Base-by-base conservation (phyloP, 75 land plant genomes). In the Adiantum capillusveneris region DNA sequence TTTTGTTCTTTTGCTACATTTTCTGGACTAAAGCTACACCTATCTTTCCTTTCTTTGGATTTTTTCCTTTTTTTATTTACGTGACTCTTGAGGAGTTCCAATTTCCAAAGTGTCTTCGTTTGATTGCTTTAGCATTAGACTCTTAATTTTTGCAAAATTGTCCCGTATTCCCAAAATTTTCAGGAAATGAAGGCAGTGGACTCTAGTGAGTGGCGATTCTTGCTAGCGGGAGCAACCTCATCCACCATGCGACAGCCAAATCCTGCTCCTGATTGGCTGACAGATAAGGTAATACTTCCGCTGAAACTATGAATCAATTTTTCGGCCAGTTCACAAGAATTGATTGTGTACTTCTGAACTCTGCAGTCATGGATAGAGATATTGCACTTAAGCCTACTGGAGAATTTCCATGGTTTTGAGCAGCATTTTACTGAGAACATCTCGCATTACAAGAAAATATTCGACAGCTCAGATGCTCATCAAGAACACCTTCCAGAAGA, bases 191-290 rank as follows among this genome's bases (percentile, higher is more conserved):
- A 36, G 0, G 16, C 11, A 20, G 55, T 72, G 17, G 64, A 72
- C 59, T 34, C 62, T 46, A 11, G 36, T 28, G 75, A 72, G 29
- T 72, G 75, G 75, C 62, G 70, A 0, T 72, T 72, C 26, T 37
- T 72, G 14, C 45, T 72, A 16, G 45, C 72, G 21, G 69, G 75
- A 5, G 68, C 71, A 34, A 59, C 64, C 21, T 57, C 65, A 18
- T 49, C 75, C 6, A 22, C 44, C 11, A 50, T 52, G 28, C 48
- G 45, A 0, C 19, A 27, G 28, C 63, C 63, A 6, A 72, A 72
- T 44, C 75, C 75, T 14, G 63, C 69, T n/a, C 69, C 75, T 20
- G 51, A 48, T 31, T 72, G 75, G 75, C 19, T 72, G 6, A 72
- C 56, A 59, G 75, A 65, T 28, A 72, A 72, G 69, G 75, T 56